Base-by-base conservation (phyloP, 2,329 filamentous ascomycete genomes). In the Xylaria sp. region DNA sequence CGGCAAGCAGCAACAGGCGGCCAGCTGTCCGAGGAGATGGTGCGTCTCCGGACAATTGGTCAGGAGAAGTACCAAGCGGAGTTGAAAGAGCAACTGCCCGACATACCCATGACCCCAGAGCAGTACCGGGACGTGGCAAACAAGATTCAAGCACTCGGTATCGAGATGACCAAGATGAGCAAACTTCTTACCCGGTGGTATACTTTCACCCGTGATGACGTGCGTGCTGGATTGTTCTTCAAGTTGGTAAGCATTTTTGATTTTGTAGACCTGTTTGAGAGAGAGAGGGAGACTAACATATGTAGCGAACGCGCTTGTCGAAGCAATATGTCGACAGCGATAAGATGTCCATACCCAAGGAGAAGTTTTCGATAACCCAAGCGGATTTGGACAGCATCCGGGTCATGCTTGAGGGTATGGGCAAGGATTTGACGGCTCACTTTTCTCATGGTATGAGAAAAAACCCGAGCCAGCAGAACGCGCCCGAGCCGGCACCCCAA, bases 271-370 rank as follows among this genome's bases (percentile, higher is more conserved):
- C 18, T 57, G 1, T 60, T 25, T 61, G n/a, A 34, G 28, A 48
- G n/a, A 34, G 28, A 48, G n/a, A n/a, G 23, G 23, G 25, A 28
- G 43, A 25, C 80, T 85, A 76, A 85, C 75, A 45, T 66, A 39
- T 46, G 46, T 72, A 90, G 87, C 85, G 87, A 67, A 77, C 82
- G 32, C 85, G 85, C 12, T 79, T 90, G 36, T 72, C 82, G 0
- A 82, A 81, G 52, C 88, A 90, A 72, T 90, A 87, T 68, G 73
- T 76, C 4, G 84, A 88, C 65, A 82, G 82, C 15, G 82, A 85
- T 1, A 77, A 79, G 56, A 82, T 85, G 80, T 79, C 74, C 2
- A 77, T 78, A 1, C 76, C 83, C 12, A 86, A 83, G 69, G 80
- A 83, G 7, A 77, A 76, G 2, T 86, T 90, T 53, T 87, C 85